Percentiles rank a stretch among this genome's conserved stretches.
Conservation (phyloP, 306 rosid genomes). For the Potentilla sterilis region DNA sequence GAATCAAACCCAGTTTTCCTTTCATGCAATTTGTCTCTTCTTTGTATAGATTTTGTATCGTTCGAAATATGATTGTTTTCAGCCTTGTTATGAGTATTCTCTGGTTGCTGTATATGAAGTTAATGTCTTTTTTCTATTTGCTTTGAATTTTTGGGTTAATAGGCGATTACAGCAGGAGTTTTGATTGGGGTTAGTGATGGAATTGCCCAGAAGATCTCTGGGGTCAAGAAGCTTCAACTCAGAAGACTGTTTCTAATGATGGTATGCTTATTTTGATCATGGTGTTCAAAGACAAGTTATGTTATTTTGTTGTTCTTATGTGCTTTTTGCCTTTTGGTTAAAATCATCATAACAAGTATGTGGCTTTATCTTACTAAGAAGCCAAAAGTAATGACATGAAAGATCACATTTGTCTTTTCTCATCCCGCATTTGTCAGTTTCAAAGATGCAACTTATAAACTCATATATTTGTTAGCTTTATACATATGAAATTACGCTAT, state of each 20-base stretch:
- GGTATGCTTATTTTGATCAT: constrained; percentile 36
- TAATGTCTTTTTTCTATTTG: background rate
- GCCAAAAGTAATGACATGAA: background rate
- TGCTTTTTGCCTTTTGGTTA: background rate
- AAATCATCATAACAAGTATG: background rate
- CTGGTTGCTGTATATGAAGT: background rate
- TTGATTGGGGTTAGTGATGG: constrained; percentile 78
- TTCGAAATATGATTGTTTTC: background rate
- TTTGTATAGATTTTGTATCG: background rate
- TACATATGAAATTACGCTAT: background rate
- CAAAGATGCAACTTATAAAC: background rate
- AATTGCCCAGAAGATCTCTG: constrained; percentile 85
- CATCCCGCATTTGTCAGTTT: background rate
- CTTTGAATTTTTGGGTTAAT: constrained; percentile 18
- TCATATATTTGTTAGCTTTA: background rate
- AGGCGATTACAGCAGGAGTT: constrained; percentile 90
- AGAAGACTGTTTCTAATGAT: constrained; percentile 72
- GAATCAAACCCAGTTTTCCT: background rate
- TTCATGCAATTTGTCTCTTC: background rate
- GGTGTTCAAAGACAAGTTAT: background rate
- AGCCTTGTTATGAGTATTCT: background rate
- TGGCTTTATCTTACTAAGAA: background rate
- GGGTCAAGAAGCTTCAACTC: constrained; percentile 78
- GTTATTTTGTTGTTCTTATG: background rate
- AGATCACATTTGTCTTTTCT: background rate